Conservation (phyloP, 2,329 filamentous ascomycete genomes). For the Hirsutella thompsonii region DNA sequence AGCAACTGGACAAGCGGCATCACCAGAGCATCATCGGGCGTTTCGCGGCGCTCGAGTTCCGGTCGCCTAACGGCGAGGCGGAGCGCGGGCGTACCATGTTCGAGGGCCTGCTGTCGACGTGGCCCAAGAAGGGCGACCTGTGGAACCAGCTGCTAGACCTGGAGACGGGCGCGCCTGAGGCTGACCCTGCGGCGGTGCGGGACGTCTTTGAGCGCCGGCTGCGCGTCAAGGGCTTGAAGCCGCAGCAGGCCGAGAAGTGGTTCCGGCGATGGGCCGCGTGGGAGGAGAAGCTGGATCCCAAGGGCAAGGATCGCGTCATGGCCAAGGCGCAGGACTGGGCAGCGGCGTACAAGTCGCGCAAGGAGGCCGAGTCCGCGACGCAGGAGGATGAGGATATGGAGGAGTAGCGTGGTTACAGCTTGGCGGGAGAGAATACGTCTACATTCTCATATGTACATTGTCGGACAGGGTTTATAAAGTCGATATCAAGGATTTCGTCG, state of each 20-base stretch:
- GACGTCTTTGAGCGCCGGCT: slow-evolving; percentile 73
- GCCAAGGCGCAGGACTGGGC: slow-evolving; percentile 61
- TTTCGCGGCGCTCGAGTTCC: slow-evolving; percentile 88
- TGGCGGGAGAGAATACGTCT: background rate
- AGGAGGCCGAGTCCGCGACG: slow-evolving; percentile 21
- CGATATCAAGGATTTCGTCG: too few species aligned
- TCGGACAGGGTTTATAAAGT: too few species aligned
- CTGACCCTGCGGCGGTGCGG: slow-evolving; percentile 45
- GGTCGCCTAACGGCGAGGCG: slow-evolving; percentile 64
- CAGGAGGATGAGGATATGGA: slow-evolving; percentile 18
- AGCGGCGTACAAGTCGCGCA: slow-evolving; percentile 33
- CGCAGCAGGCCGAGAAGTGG: slow-evolving; percentile 70
- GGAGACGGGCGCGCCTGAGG: slow-evolving; percentile 51
- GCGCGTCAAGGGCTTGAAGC: slow-evolving; percentile 59
- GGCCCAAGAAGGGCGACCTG: slow-evolving; percentile 79
- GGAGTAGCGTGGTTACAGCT: background rate
- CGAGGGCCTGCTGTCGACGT: slow-evolving; percentile 71
- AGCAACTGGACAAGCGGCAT: slow-evolving; percentile 60
- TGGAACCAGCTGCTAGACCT: slow-evolving; percentile 90
- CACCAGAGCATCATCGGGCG: slow-evolving; percentile 63
- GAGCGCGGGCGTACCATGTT: slow-evolving; percentile 94
- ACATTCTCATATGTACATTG: too few species aligned
- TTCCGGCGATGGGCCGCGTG: slow-evolving; percentile 89
- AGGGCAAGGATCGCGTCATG: slow-evolving; percentile 58
- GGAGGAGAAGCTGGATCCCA: slow-evolving; percentile 60